Conservation (phyloP, 1,284 basidiomycete genomes). For the Prillingera fragicola region DNA sequence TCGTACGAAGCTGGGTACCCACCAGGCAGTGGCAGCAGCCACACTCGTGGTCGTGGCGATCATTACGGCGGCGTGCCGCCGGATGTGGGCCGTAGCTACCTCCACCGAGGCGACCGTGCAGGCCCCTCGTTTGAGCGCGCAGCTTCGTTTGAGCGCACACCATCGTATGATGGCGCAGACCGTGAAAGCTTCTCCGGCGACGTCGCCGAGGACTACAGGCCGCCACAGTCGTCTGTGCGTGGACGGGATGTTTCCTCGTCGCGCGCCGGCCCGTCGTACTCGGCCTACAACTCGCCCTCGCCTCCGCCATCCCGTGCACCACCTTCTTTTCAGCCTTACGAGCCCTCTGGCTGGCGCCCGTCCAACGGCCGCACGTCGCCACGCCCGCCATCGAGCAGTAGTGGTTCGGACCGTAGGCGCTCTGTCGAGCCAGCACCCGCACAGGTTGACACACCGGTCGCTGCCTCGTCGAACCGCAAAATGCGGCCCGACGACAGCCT, state of each 20-base stretch:
- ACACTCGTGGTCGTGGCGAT: background rate
- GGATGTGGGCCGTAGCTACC: slow-evolving; percentile 17
- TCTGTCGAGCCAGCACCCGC: slow-evolving; percentile 5
- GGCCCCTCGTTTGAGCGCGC: background rate
- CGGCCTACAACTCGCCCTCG: slow-evolving; percentile 2
- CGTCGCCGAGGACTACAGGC: slow-evolving; percentile 1
- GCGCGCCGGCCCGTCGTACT: background rate
- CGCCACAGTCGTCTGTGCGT: no score
- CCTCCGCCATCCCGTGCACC: background rate
- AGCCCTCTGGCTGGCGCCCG: slow-evolving; percentile 7
- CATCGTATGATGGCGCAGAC: background rate
- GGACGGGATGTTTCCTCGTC: background rate
- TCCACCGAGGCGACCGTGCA: slow-evolving; percentile 10
- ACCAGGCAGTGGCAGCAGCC: slow-evolving; percentile 2
- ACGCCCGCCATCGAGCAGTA: slow-evolving; percentile 3
- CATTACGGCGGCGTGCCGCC: slow-evolving; percentile 13
- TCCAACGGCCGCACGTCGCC: slow-evolving; percentile 2
- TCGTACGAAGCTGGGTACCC: slow-evolving; percentile 3
- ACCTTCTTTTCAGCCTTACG: slow-evolving; percentile 4
- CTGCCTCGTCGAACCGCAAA: background rate
- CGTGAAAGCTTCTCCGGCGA: no score
- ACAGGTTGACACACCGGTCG: background rate
- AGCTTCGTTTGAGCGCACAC: background rate
- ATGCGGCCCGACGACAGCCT: slow-evolving; percentile 27
- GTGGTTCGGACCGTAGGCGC: slow-evolving; percentile 5